Percentiles rank a stretch among this genome's conserved stretches.
phyloP scores from a whole-genome alignment of 1,139 yeast genomes.

The Geotrichum siamense region DNA sequence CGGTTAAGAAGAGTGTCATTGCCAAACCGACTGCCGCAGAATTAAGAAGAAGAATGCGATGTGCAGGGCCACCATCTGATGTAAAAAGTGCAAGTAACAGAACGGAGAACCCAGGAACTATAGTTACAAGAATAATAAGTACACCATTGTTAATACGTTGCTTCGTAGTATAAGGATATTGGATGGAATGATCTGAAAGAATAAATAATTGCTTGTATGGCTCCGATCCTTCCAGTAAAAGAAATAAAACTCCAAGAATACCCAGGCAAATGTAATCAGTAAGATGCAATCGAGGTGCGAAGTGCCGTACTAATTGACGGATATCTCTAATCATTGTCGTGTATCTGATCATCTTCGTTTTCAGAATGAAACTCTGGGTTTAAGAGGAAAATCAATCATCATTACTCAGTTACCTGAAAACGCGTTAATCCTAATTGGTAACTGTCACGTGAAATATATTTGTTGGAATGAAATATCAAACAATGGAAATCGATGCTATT shows the following conservation, averaged over 20 bases:
- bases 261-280: neutral
- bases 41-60: slow-evolving; percentile 5
- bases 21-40: slow-evolving; percentile 36
- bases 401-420: no score
- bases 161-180: slow-evolving; percentile 46
- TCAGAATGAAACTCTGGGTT: no score
- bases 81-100: slow-evolving; percentile 25
- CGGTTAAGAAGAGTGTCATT: slow-evolving; percentile 38
- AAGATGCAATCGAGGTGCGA: neutral
- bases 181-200: slow-evolving; percentile 36
- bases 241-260: neutral
- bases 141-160: slow-evolving; percentile 43
- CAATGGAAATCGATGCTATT: no score
- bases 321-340: no score
- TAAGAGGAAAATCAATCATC: no score
- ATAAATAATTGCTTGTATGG: slow-evolving; percentile 32
- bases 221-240: slow-evolving; percentile 22
- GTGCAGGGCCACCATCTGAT: slow-evolving; percentile 24
- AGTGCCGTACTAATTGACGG: neutral
- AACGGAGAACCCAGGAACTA: slow-evolving; percentile 31
- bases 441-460: no score
- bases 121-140: slow-evolving; percentile 19
- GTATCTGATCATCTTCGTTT: no score
- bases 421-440: no score
- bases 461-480: no score